Evolutionary conservation across 1,284 basidiomycete genomes (phyloP), one percentile per base, ranked within the genome.

Genomic region (Omphalotus olearius): DNA sequence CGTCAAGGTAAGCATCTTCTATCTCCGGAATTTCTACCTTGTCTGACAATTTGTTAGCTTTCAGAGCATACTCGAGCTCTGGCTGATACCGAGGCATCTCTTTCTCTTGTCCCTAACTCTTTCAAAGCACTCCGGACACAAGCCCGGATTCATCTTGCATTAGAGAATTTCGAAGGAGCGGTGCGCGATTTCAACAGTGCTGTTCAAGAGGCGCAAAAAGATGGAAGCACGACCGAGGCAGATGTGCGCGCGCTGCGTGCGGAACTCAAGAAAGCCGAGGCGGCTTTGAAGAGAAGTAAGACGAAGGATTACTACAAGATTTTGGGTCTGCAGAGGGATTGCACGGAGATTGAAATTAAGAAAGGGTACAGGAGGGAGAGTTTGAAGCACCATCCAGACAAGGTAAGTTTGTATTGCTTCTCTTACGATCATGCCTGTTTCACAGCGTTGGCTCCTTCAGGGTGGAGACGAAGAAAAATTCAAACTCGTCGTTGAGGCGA

Each of bases 71-170:
- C 82, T 16, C 82, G 87, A 13, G 33, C 59, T 43, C 33, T 67
- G 13, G 26, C 58, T 4, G 57, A 59, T 39, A 55, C 53, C 16
- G 46, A 53, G 35, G 47, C 41, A 10, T 57, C 57, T 13, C 48
- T 56, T 26, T 43, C 39, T 6, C 76, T 93, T 42, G 68, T 78
- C 53, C 74, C 85, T 0, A 73, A 74, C 26, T 88, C 88, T 20
- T 91, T 87, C 76, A 95, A 95, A 69, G 90, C 91, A 1, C 72
- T 91, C 37, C 85, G 92, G 35, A 93, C 91, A 2, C 85, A 91
- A 36, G 92, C 90, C 5, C 82, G 91, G 2, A 85, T 91, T 41
- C 64, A 88, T 57, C 73, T 92, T 11, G 83, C 85, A 57, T 71
- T 85, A 25, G 91, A 94, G 62, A 76, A 83, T 46, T 93, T 78